Base-by-base conservation (phyloP, 2,329 filamentous ascomycete genomes). In the Neonectria punicea region DNA sequence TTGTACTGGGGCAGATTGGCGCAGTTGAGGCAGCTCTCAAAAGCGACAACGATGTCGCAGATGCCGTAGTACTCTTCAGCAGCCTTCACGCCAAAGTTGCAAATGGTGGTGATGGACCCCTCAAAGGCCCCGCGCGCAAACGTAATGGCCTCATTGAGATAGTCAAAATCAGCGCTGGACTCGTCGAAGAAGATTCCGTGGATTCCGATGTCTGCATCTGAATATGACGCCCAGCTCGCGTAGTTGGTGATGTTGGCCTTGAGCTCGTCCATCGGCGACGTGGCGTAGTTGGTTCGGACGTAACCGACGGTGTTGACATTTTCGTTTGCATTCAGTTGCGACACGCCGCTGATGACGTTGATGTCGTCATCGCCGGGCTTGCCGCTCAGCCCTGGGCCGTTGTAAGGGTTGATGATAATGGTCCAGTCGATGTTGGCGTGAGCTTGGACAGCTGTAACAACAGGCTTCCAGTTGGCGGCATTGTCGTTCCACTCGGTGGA, bases 161-260 rank as follows among this genome's bases (percentile, higher is more conserved):
- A 73, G 1, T 58, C 39, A 39, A 65, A 60, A 43, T 70, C 30
- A 13, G 58, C 57, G 3, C 20, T 39, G 3, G 63, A 55, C 43
- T 74, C 71, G 46, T 73, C 71, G 16, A 74, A 67, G 58, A 73
- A 74, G 41, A 74, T 65, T 41, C 73, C 72, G 13, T 72, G 58
- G 14, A 74, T 58, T 8, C 64, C 53, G 16, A 74, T 49, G 16
- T 74, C 50, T 1, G 63, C 60, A 1, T 20, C 49, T 0, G 57
- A 2, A 36, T 72, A 73, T 0, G 58, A 47, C 4, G 62, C 43
- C 72, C 72, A 74, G 34, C 44, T 64, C 20, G 56, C 59, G 41
- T 59, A 74, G 6, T 56, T 66, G 2, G 66, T 70, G n/a, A 74
- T 68, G 57, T 73, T 68, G 36, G 53, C 46, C 49, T 70, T 67